Evolutionary conservation across 169 alveolate genomes (phyloP), one percentile per base, ranked within the genome.

Genomic region (Plasmodium gaboni): DNA sequence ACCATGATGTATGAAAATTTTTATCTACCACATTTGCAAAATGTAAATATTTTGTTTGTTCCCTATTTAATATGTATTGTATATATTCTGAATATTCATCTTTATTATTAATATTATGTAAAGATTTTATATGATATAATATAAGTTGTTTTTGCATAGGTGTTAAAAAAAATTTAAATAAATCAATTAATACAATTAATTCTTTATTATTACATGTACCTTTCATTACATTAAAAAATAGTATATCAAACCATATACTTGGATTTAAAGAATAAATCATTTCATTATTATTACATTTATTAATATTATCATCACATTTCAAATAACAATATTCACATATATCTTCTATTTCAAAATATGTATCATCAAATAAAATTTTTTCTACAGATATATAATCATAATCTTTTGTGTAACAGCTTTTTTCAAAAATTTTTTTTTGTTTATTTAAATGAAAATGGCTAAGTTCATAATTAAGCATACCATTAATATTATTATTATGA

Each of bases 101-200:
- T 67, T 86, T 46, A 59, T 73, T 74, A 6, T 15, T 57, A 59
- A 71, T 48, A 28, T 50, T 60, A 57, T 53, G 57, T 55, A 86
- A 26, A 5, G 87, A 86, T 53, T 70, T 71, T 42, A 70, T 74
- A 48, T 19, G 92, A 71, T 50, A 86, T 60, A 86, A 67, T 70
- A 86, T 44, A 26, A 86, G 55, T 67, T 86, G 87, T 48, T 86
- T 86, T 61, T 86, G 92, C 51, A 71, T 9, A 44, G 92, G 92
- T 8, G 92, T 86, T 48, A 86, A 50, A 64, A 86, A 86, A 15
- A 44, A 26, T 61, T 28, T 86, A 61, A 70, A 38, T 72, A 86
- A 59, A 53, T 86, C 92, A 6, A 86, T 86, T 53, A 86, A 61
- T 42, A 86, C 22, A 64, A 86, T 19, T 53, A 86, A 51, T 48